A percentile compares a stretch with the other conserved stretches of the same genome.
These are phyloP conservation scores for Cryphonectria carpinicola DNA, from an alignment of 2,329 filamentous ascomycete species.

Conservation along the genomic window DNA sequence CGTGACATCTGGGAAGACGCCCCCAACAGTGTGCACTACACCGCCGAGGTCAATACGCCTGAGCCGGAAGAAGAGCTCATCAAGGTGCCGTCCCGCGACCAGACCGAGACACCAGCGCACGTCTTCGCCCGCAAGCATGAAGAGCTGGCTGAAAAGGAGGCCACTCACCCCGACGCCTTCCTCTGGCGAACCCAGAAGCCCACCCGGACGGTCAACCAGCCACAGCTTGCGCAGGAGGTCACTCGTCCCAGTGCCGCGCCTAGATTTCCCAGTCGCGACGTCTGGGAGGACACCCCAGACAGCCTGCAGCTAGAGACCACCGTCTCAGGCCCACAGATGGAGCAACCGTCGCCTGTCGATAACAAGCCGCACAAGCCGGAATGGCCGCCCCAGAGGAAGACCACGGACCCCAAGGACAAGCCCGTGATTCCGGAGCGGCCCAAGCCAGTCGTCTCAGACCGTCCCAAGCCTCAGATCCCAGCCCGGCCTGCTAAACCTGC, in stretches of 20 bases:
- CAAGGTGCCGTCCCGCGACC: conserved; percentile 41
- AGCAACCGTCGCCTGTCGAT: conserved; percentile 46
- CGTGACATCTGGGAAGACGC: conserved; percentile 98
- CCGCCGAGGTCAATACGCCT: conserved; percentile 82
- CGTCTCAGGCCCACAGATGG: conserved; percentile 60
- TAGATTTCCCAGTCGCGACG: conserved; percentile 87
- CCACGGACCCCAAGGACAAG: conserved; percentile 43
- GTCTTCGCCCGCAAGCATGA: conserved; percentile 70
- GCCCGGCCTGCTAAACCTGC: conserved; percentile 62
- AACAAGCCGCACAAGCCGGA: conserved; percentile 61
- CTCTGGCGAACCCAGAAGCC: conserved; percentile 55
- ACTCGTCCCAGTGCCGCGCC: conserved; percentile 62
- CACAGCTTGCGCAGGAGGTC: conserved; percentile 51
- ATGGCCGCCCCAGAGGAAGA: conserved; percentile 55
- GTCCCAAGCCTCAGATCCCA: conserved; percentile 65
- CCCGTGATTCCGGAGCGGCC: conserved; percentile 56
- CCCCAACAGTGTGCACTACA: conserved; percentile 79
- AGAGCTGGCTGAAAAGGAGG: conserved; percentile 64
- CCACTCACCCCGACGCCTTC: conserved; percentile 52
- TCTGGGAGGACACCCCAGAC: conserved; percentile 94
- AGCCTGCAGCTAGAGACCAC: conserved; percentile 80
- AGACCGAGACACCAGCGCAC: conserved; percentile 61
- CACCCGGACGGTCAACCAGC: conserved; percentile 52
- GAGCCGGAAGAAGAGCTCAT: conserved; percentile 50
- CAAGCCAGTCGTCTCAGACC: conserved; percentile 56